Evolutionary conservation across 805 yeast species (phyloP).

Genomic region (Lachancea meyersii): DNA sequence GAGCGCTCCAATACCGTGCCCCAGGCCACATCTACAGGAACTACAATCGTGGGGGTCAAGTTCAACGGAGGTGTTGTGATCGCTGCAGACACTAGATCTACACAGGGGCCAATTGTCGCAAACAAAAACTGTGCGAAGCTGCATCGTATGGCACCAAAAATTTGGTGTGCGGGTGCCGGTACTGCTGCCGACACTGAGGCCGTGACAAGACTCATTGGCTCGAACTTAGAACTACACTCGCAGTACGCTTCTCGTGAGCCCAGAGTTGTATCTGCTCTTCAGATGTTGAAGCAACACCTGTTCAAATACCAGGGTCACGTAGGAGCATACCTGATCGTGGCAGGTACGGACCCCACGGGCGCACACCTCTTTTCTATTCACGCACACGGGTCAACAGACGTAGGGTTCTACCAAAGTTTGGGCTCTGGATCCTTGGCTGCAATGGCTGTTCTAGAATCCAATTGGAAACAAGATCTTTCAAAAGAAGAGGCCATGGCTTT

Average conservation of each 20-base stretch:
- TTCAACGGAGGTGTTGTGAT: constrained; percentile 91
- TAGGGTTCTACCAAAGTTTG: constrained; percentile 84
- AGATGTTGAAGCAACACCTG: constrained; percentile 88
- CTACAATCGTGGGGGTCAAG: constrained; percentile 97
- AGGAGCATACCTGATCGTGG: constrained; percentile 97
- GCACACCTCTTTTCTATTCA: constrained; percentile 88
- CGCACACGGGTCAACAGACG: constrained; percentile 97
- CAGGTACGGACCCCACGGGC: constrained; percentile 95
- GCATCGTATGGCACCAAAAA: constrained; percentile 80
- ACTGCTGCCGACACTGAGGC: constrained; percentile 99
- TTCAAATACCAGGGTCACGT: constrained; percentile 96
- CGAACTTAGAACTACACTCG: constrained; percentile 86
- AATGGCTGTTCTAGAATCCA: constrained; percentile 90
- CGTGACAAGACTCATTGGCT: constrained; percentile 89
- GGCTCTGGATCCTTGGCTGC: constrained; percentile 99
- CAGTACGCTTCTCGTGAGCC: constrained; percentile 81
- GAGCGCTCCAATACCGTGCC: constrained; percentile 73
- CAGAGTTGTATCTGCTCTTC: constrained; percentile 87
- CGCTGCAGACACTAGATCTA: constrained; percentile 98
- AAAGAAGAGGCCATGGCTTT: constrained; percentile 87
- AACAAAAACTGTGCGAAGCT: constrained; percentile 96
- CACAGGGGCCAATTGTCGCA: constrained; percentile 93
- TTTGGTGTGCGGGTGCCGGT: constrained; percentile 99
- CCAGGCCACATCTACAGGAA: constrained; percentile 93
- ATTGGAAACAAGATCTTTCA: constrained; percentile 72